Evolutionary conservation across 768 basidiomycete species (phyloP).

Genomic region (Leccinum pellstonianum): DNA sequence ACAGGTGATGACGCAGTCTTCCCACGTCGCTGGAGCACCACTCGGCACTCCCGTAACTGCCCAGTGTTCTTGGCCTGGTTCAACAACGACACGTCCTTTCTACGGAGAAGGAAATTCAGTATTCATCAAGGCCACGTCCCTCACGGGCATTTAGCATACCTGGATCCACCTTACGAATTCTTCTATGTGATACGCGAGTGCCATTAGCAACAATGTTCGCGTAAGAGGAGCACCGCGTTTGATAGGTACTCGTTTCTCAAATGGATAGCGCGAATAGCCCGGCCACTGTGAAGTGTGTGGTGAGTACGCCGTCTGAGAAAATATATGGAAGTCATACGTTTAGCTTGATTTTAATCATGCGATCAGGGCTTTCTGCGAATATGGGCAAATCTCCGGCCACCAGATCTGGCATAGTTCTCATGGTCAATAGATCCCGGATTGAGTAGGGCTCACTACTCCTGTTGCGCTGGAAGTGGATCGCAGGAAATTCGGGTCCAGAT

Average conservation of each 20-base stretch:
- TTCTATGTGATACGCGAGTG: slow-evolving; percentile 32
- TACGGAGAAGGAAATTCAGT: slow-evolving; percentile 5
- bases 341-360: slow-evolving; percentile 37
- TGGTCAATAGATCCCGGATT: slow-evolving; percentile 22
- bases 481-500: slow-evolving; percentile 19
- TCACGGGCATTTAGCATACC: slow-evolving; percentile 23
- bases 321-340: slow-evolving; percentile 26
- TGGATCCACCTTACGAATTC: slow-evolving; percentile 32
- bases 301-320: background rate
- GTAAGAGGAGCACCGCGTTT: slow-evolving; percentile 33
- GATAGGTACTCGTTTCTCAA: slow-evolving; percentile 39
- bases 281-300: slow-evolving; percentile 41
- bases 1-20: slow-evolving; percentile 39
- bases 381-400: slow-evolving; percentile 21
- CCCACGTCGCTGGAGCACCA: slow-evolving; percentile 22
- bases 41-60: slow-evolving; percentile 25
- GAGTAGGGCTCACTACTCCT: slow-evolving; percentile 28
- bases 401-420: slow-evolving; percentile 27
- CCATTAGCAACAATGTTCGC: slow-evolving; percentile 31
- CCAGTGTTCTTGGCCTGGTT: slow-evolving; percentile 42
- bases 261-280: slow-evolving; percentile 40
- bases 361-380: slow-evolving; percentile 19
- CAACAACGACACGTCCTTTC: slow-evolving; percentile 29
- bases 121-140: background rate
- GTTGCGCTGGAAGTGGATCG: slow-evolving; percentile 34